Evolutionary conservation across 805 yeast species (phyloP).

Genomic region (Grigorovia humatica): DNA sequence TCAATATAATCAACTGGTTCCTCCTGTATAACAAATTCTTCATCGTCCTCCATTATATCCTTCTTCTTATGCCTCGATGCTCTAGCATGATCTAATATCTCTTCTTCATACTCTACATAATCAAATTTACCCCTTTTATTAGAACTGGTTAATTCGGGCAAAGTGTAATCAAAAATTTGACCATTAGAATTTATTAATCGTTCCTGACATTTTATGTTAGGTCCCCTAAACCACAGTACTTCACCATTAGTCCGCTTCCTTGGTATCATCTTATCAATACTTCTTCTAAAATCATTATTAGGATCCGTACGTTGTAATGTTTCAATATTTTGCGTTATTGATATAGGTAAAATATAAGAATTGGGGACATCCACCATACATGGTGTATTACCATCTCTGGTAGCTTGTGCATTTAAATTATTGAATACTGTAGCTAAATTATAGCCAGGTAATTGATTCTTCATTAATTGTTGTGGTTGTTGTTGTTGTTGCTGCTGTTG

Average conservation of each 20-base stretch:
- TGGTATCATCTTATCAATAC: slow-evolving; percentile 8
- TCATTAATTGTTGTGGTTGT: slow-evolving; percentile 13
- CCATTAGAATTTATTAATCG: slow-evolving; percentile 28
- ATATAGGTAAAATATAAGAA: slow-evolving; percentile 24
- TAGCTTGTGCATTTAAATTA: slow-evolving; percentile 20
- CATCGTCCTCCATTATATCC: slow-evolving; percentile 3
- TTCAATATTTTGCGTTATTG: slow-evolving; percentile 28
- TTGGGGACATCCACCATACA: slow-evolving; percentile 22
- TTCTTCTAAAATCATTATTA: slow-evolving; percentile 15
- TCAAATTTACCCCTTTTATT: slow-evolving; percentile 8
- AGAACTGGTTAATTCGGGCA: slow-evolving; percentile 1
- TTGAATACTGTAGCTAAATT: slow-evolving; percentile 18
- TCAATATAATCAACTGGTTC: slow-evolving; percentile 16
- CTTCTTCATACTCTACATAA: slow-evolving; percentile 20
- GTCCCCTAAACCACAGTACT: slow-evolving; percentile 58
- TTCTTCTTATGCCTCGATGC: slow-evolving; percentile 1
- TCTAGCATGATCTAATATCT: slow-evolving; percentile 3
- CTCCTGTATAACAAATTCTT: slow-evolving; percentile 13
- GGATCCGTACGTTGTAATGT: slow-evolving; percentile 30
- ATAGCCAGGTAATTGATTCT: slow-evolving; percentile 15
- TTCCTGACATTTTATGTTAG: slow-evolving; percentile 42
- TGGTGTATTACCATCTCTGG: slow-evolving; percentile 15
- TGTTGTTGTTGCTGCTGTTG: slow-evolving; percentile 17
- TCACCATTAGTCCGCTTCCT: slow-evolving; percentile 30
- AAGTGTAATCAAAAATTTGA: slow-evolving; percentile 1